Evolutionary conservation across 148 eudicot species (phyloP).

Genomic region (Dysphania ambrosioides): DNA sequence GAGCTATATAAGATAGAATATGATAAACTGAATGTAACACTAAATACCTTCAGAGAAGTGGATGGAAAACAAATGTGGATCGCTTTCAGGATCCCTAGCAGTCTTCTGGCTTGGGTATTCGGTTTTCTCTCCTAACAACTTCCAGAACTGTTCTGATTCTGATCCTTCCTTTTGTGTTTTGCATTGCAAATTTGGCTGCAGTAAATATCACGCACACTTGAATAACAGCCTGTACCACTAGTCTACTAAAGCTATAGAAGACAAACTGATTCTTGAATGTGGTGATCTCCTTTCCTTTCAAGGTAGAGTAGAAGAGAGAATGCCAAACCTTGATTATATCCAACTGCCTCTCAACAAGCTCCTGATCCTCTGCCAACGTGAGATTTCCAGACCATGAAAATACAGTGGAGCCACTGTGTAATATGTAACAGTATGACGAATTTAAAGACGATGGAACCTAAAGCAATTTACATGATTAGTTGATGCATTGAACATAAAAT

Average conservation of each 20-base stretch:
- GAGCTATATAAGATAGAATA: neutral
- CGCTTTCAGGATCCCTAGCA: conserved; percentile 64
- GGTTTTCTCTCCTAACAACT: conserved; percentile 72
- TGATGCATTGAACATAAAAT: conserved; percentile 7
- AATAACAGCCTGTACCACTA: neutral
- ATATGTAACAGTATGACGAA: conserved; percentile 80
- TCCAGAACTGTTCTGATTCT: conserved; percentile 83
- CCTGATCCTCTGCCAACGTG: conserved; percentile 65
- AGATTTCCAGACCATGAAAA: conserved; percentile 83
- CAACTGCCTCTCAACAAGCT: conserved; percentile 85
- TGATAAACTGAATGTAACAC: neutral
- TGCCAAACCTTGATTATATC: conserved; percentile 72
- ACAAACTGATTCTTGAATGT: too few species aligned
- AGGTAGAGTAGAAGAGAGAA: neutral
- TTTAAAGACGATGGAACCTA: conserved; percentile 89
- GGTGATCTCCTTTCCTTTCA: neutral
- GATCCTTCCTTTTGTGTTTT: conserved; percentile 83
- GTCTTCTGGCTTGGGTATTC: conserved; percentile 83
- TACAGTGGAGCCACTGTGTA: conserved; percentile 69
- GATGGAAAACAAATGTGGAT: conserved; percentile 88
- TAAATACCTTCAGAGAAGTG: conserved; percentile 60
- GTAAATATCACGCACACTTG: conserved; percentile 16
- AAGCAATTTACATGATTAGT: conserved; percentile 12
- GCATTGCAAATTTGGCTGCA: conserved; percentile 86
- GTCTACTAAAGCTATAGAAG: neutral